Evolutionary conservation across 2,329 filamentous ascomycete species (phyloP), one percentile per base, ranked within the genome.

Genomic region (Fusarium lateritium): DNA sequence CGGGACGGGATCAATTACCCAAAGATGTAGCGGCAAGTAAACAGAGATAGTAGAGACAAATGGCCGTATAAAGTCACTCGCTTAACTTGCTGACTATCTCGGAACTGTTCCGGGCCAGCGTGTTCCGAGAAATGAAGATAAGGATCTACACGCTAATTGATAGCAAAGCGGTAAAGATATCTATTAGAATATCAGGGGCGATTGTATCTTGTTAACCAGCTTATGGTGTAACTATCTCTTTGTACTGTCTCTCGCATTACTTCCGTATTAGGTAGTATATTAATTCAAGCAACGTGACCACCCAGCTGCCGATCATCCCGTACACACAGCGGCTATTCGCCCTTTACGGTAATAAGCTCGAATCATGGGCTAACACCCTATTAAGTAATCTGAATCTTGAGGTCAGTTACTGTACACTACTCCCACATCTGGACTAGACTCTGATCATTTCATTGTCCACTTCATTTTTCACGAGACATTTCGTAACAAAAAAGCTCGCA

Each of bases 51-150:
- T 19, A 24, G 34, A 17, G 5, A 9, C 33, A 39, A n/a, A 33
- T 26, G 33, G 15, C 7, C 28, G n/a, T n/a, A 9, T 21, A 6
- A 39, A 39, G 36, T 11, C 17, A 36, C 36, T 39, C 8, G 36
- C 36, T 39, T 19, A 38, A 14, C 34, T 38, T 14, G 34, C 14
- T 4, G 17, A 31, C 4, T 13, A 11, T n/a, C 34, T 56, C 53
- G 53, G 53, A 56, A 56, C 6, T 8, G 53, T 40, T 52, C 53
- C 45, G 45, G 31, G 42, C 2, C 28, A 52, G 31, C 45, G 22
- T 2, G 13, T 56, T 56, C 53, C 53, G 53, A 52, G 10, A 5
- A 11, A 7, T 39, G 7, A 5, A 51, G 44, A 40, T 56, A 52
- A 26, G 17, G 17, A 51, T 3, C 4, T 6, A 17, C 19, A 19